Percentiles rank a stretch among this genome's conserved stretches.
Evolutionary conservation across 768 basidiomycete genomes (phyloP).

Genomic region (Rhodocollybia butyracea): DNA sequence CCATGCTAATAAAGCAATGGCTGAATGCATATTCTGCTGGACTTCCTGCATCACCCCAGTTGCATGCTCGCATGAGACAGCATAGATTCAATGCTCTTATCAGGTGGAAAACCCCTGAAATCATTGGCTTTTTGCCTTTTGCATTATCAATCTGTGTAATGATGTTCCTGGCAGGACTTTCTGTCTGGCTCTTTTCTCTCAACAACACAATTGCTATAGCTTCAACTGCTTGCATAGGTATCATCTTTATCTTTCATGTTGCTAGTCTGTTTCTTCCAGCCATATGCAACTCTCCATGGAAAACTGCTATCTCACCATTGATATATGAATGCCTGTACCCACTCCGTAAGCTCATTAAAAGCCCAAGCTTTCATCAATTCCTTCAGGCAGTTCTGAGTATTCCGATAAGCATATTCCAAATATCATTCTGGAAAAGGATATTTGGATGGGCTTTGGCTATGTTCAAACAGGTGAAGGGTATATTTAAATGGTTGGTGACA

Average conservation of each 20-base stretch:
- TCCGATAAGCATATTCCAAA: not conserved
- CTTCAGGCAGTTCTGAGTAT: too few species aligned
- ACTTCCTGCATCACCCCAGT: conserved; percentile 11
- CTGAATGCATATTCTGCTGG: conserved; percentile 11
- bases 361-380: not conserved
- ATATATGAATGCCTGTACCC: conserved; percentile 11
- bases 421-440: not conserved
- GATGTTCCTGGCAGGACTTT: conserved; percentile 16
- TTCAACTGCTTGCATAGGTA: conserved; percentile 11
- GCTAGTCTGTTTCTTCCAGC: conserved; percentile 16
- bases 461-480: too few species aligned
- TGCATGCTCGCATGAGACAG: conserved; percentile 11
- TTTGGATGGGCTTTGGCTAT: too few species aligned
- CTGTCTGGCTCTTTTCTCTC: conserved; percentile 16
- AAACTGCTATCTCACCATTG: conserved; percentile 16
- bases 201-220: conserved; percentile 12
- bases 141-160: conserved; percentile 18
- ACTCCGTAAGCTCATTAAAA: not conserved
- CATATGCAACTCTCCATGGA: conserved; percentile 19
- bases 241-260: conserved; percentile 14
- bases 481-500: too few species aligned
- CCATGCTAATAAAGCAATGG: conserved; percentile 14
- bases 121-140: conserved; percentile 15
- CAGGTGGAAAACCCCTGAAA: conserved; percentile 12
- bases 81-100: conserved; percentile 11